Base-by-base conservation (phyloP, 2,329 filamentous ascomycete genomes). In the Gaeumannomyces tritici region DNA sequence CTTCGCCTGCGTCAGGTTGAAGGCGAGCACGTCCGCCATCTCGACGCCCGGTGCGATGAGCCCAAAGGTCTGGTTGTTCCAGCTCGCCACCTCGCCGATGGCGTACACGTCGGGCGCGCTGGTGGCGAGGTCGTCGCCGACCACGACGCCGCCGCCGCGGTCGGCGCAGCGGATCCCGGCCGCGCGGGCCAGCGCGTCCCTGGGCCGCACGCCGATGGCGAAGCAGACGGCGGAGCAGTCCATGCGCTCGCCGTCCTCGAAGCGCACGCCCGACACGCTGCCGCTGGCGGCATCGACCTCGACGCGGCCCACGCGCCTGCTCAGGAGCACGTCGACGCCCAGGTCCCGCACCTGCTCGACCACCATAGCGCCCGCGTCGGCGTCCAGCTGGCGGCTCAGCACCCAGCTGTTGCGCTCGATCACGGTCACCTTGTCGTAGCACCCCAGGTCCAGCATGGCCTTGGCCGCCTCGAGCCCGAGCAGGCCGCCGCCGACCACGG, bases 21-120 rank as follows among this genome's bases (percentile, higher is more conserved):
- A 96, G 13, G 92, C 86, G 3, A 96, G 83, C 1, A 96, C 87
- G 67, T 96, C 92, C 0, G 93, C 93, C 90, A 96, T 96, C 74
- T 96, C 93, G 47, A 96, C 83, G 24, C 92, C 92, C 0, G 92
- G 92, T 0, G 89, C 91, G 68, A 97, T 96, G 26, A 97, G 83
- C 7, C 92, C 92, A 67, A 91, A 96, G 0, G 90, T 92, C 73
- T 95, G 89, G 67, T 85, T 88, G 65, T 93, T 83, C 90, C 91
- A 96, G 75, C 88, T 95, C 6, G 92, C 91, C 69, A 92, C 96
- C 74, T 96, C 93, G 63, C 92, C 93, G 60, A 96, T 89, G 58
- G 92, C 92, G 71, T 95, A 96, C 60, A 96, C 84, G 65, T 89
- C 86, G 0, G 85, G 79, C 4, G 81, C 73, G 35, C 85, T 95